Percentiles rank a stretch among this genome's conserved stretches.
Evolutionary conservation across 2,329 filamentous ascomycete species (phyloP).

Genomic region (Akanthomyces muscarius): DNA sequence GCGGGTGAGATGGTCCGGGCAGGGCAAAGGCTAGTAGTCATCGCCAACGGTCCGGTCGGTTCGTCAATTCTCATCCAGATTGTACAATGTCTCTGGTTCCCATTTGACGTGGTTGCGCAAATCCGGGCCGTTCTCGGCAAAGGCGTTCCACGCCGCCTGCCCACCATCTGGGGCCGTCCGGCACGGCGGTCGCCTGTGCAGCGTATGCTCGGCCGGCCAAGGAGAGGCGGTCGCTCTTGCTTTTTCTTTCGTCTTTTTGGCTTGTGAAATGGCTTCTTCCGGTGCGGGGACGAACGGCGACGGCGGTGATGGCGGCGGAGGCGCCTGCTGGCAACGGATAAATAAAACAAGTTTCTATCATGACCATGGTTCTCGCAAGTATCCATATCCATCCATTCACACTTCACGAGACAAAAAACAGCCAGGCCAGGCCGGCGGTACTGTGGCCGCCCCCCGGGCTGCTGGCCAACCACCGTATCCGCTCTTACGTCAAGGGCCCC

Average conservation of each 20-base stretch:
- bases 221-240: background rate
- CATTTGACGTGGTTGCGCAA: background rate
- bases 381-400: background rate
- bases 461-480: background rate
- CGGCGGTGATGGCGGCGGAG: background rate
- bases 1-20: background rate
- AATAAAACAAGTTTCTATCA: background rate
- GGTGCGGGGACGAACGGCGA: background rate
- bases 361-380: background rate
- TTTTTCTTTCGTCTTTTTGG: background rate
- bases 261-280: conserved; percentile 7
- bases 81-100: background rate
- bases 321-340: background rate
- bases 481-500: background rate
- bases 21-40: background rate
- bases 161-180: background rate
- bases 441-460: too few relatives aligned
- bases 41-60: background rate
- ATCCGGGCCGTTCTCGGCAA: conserved; percentile 12
- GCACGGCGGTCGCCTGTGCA: background rate
- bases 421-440: background rate
- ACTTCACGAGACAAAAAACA: background rate
- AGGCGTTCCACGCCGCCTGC: conserved; percentile 1
- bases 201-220: background rate
- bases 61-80: background rate